A percentile compares a stretch with the other conserved stretches of the same genome.
Evolutionary conservation across 305 asterid species (phyloP).

Genomic region (Lippia alba): DNA sequence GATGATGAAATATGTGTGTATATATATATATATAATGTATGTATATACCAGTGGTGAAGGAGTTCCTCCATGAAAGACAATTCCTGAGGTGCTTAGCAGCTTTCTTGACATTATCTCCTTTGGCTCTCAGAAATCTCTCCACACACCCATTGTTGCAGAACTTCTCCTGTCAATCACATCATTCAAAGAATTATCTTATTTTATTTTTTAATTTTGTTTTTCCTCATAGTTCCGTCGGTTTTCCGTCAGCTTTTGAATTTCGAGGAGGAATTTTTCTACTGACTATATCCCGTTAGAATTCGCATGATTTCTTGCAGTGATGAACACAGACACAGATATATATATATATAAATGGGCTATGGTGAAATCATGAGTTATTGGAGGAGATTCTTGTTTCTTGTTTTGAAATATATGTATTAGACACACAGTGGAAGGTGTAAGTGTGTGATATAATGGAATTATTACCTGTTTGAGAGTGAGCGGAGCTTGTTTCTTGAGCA

Average conservation of each 20-base stretch:
- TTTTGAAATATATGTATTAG: background rate
- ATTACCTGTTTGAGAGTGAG: constrained; percentile 76
- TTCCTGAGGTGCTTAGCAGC: constrained; percentile 75
- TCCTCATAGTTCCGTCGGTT: too few species aligned
- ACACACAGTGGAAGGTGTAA: constrained; percentile 35
- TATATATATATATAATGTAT: background rate
- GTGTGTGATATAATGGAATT: background rate
- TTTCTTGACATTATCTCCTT: constrained; percentile 81
- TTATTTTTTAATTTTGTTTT: too few species aligned
- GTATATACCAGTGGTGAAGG: constrained; percentile 61
- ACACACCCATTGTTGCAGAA: constrained; percentile 73
- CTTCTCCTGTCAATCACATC: constrained; percentile 59
- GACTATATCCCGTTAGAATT: too few species aligned
- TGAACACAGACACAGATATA: background rate
- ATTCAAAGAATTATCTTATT: too few species aligned
- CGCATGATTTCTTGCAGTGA: too few species aligned
- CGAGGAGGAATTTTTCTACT: too few species aligned
- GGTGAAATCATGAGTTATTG: background rate
- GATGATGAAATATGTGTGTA: constrained; percentile 9
- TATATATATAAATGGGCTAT: background rate
- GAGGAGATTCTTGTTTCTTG: too few species aligned
- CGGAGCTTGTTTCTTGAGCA: constrained; percentile 73
- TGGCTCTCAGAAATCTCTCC: constrained; percentile 75
- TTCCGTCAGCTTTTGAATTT: too few species aligned
- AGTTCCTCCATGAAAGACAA: constrained; percentile 89